These are phyloP conservation scores for Dendrobium officinale DNA, from an alignment of 106 monocot genomes.

Conservation along the genomic window DNA sequence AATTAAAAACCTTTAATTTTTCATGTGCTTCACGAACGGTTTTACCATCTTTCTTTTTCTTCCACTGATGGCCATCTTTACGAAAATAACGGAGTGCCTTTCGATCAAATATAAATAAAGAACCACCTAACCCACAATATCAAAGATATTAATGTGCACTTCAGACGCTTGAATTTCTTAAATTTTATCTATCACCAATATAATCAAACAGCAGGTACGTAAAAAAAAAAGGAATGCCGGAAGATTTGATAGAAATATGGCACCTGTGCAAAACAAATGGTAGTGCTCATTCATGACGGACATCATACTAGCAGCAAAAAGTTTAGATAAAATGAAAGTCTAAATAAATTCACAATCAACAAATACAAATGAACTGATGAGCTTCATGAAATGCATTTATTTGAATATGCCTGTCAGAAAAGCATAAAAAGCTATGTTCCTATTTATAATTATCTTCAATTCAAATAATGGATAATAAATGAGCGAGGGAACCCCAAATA, in stretches of 20 bases:
- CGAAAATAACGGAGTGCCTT: conserved; percentile 58
- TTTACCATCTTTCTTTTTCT: conserved; percentile 72
- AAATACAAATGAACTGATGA: not conserved
- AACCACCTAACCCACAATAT: conserved; percentile 42
- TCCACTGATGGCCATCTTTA: conserved; percentile 64
- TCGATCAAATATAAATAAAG: conserved; percentile 61
- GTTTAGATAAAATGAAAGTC: not conserved
- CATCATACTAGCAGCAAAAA: not conserved
- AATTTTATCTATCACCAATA: not conserved
- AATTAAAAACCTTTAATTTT: conserved; percentile 42
- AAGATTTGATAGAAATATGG: not conserved
- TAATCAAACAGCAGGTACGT: not conserved
- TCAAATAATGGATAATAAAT: not conserved
- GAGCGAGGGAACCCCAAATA: not conserved
- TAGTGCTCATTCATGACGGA: not conserved
- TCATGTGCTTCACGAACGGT: conserved; percentile 76
- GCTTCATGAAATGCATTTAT: not conserved
- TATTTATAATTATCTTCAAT: not conserved
- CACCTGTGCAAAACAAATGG: not conserved
- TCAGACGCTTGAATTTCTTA: not conserved
- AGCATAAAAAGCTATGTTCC: not conserved
- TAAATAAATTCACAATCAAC: not conserved
- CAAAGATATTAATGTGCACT: conserved; percentile 1
- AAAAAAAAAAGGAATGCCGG: not conserved
- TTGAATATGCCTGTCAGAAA: not conserved